Evolutionary conservation across 768 basidiomycete species (phyloP).

Genomic region (Suillus subaureus): DNA sequence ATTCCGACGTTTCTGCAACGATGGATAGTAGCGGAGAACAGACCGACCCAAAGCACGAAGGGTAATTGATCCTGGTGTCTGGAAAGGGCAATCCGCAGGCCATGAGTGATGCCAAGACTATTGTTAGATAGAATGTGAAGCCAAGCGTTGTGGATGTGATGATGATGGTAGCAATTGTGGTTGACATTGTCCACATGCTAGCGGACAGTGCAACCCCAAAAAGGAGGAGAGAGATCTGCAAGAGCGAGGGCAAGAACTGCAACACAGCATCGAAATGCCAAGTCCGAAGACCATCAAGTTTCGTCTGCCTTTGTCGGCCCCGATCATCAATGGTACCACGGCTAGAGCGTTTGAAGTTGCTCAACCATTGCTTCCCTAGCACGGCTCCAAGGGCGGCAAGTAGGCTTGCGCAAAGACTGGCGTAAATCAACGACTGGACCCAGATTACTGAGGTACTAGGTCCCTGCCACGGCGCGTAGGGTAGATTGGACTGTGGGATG

Average conservation of each 20-base stretch:
- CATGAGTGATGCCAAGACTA: constrained; percentile 9
- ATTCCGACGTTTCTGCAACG: constrained; percentile 5
- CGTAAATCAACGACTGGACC: constrained; percentile 18
- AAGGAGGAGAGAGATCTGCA: constrained; percentile 12
- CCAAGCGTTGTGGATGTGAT: constrained; percentile 1
- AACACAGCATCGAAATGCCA: constrained; percentile 14
- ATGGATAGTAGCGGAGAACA: not conserved
- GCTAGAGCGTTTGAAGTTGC: constrained; percentile 10
- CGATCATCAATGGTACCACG: constrained; percentile 11
- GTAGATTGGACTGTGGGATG: not conserved
- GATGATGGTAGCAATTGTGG: constrained; percentile 3
- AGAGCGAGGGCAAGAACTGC: constrained; percentile 8
- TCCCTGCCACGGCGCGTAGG: not conserved
- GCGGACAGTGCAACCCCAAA: constrained; percentile 11
- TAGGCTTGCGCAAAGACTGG: constrained; percentile 17
- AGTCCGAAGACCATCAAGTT: constrained; percentile 9
- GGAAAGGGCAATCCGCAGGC: constrained; percentile 9
- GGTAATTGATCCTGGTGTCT: constrained; percentile 7
- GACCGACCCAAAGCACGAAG: constrained; percentile 3
- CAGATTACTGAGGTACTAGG: constrained; percentile 8
- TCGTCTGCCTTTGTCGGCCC: constrained; percentile 12
- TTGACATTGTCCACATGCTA: not conserved
- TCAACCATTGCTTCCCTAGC: constrained; percentile 13
- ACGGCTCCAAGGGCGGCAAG: constrained; percentile 19
- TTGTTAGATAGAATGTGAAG: constrained; percentile 9